Conservation (phyloP, 208 protist species). For the Kentomonas sorsogonicus region DNA sequence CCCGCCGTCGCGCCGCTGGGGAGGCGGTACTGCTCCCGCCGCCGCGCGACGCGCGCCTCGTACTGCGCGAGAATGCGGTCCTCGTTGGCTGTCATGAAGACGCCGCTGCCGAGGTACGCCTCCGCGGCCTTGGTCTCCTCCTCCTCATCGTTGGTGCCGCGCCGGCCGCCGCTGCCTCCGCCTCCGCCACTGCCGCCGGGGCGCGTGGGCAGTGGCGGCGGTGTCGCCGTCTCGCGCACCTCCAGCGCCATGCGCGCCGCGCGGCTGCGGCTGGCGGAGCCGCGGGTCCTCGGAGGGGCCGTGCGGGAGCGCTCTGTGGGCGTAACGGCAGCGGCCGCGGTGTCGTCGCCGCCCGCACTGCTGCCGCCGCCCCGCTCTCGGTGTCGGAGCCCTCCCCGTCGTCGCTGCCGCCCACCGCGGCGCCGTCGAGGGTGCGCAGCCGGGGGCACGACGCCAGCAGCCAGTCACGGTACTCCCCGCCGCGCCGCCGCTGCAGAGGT, state of each 20-base stretch:
- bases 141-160: neutral
- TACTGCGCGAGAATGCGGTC: constrained; percentile 17
- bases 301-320: constrained; percentile 1
- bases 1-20: neutral
- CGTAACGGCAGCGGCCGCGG: neutral
- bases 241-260: constrained; percentile 7
- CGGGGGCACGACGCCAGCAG: constrained; percentile 24
- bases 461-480: neutral
- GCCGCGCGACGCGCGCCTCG: neutral
- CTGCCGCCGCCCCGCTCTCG: neutral
- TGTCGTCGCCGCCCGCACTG: neutral
- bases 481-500: constrained; percentile 30
- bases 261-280: constrained; percentile 3
- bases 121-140: neutral
- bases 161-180: neutral
- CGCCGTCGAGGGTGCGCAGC: constrained; percentile 47
- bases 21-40: neutral
- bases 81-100: constrained; percentile 11
- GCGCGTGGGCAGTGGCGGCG: neutral
- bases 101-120: neutral
- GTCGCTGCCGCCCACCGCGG: constrained; percentile 12
- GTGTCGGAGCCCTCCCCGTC: constrained; percentile 15
- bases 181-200: neutral
- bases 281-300: neutral
- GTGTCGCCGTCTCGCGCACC: neutral